Conservation (phyloP, 441 rosid species). For the Gossypium lobatum region DNA sequence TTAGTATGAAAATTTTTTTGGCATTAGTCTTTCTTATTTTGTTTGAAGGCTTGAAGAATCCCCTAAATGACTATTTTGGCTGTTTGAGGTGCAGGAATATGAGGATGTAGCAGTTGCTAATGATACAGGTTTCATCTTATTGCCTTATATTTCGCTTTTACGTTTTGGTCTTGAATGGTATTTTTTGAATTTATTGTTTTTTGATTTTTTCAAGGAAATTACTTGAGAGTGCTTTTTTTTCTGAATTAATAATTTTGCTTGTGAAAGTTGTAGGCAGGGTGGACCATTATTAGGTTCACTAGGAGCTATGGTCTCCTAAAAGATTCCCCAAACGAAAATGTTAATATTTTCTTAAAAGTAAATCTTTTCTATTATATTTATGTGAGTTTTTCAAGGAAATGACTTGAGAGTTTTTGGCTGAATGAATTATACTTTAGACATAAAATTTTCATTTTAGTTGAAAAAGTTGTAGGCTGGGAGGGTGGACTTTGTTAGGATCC, state of each 20-base stretch:
- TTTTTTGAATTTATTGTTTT: background rate
- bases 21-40: background rate
- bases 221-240: background rate
- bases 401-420: background rate
- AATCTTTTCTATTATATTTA: too few relatives aligned
- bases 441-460: too few relatives aligned
- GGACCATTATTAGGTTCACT: background rate
- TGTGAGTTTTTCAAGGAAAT: background rate
- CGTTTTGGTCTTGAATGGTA: background rate
- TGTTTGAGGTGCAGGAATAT: conserved; percentile 53
- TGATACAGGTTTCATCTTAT: conserved; percentile 65
- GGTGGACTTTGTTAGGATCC: too few relatives aligned
- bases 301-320: background rate
- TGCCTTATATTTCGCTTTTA: conserved; percentile 9
- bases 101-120: conserved; percentile 41
- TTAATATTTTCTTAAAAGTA: background rate
- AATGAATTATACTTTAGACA: too few relatives aligned
- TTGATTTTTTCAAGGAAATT: background rate
- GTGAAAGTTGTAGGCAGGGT: background rate
- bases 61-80: conserved; percentile 6
- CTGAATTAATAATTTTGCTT: background rate
- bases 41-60: background rate
- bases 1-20: background rate
- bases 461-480: too few relatives aligned
- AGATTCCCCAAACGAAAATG: background rate